These are phyloP conservation scores for Cladosporium sp. DNA, from an alignment of 2,329 filamentous ascomycete species.

Conservation along the genomic window DNA sequence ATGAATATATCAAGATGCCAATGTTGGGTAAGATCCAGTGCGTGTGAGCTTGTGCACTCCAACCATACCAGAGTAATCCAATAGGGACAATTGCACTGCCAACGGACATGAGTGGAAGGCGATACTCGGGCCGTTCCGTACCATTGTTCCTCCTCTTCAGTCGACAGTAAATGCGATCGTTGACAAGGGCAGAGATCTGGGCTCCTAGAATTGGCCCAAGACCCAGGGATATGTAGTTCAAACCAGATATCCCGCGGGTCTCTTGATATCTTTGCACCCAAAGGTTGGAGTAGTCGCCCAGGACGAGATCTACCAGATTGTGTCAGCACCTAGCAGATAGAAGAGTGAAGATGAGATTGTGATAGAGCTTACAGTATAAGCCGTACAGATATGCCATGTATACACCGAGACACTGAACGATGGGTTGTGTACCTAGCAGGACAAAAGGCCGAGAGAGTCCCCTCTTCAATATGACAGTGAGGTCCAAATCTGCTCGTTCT, in stretches of 20 bases:
- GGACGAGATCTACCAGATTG: no score
- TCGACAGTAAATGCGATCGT: not conserved
- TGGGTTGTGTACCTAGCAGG: no score
- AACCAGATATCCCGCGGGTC: not conserved
- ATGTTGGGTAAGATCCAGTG: not conserved
- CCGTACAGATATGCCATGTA: no score
- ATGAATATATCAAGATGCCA: not conserved
- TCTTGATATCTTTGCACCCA: no score
- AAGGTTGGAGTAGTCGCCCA: no score
- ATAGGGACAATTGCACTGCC: not conserved
- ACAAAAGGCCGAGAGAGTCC: no score
- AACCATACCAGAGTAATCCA: not conserved
- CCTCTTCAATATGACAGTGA: no score
- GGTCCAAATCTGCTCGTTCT: no score
- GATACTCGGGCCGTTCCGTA: not conserved
- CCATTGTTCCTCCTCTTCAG: not conserved
- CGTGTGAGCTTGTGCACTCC: not conserved
- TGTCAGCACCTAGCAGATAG: no score
- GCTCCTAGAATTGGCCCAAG: not conserved
- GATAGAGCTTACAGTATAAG: no score
- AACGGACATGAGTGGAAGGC: not conserved
- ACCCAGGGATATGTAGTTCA: not conserved
- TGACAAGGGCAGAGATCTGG: not conserved
- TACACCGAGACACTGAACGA: no score
- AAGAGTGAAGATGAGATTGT: no score